Evolutionary conservation across 2,329 filamentous ascomycete species (phyloP).

Genomic region (Dactylellina haptotyla): DNA sequence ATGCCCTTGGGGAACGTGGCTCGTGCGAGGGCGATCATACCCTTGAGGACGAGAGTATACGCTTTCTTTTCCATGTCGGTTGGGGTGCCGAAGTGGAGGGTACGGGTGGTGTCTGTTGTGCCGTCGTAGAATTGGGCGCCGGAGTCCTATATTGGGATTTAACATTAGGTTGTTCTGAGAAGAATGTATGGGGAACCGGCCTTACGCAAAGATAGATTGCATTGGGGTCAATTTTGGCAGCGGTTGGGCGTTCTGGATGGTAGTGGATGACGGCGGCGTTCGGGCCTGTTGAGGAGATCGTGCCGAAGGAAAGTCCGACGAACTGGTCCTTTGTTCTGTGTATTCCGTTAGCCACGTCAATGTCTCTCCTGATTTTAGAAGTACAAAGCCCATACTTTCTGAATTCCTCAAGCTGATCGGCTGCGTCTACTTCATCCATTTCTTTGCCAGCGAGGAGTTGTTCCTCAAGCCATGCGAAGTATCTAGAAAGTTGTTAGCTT

Average conservation of each 20-base stretch:
- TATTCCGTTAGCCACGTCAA: background rate
- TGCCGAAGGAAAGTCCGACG: conserved; percentile 90
- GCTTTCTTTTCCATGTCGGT: conserved; percentile 84
- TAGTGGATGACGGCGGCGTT: conserved; percentile 98
- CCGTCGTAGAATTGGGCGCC: conserved; percentile 96
- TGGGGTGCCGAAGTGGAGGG: conserved; percentile 88
- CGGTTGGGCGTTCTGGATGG: conserved; percentile 83
- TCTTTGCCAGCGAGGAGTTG: conserved; percentile 76
- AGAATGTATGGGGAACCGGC: too few species aligned
- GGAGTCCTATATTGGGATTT: conserved; percentile 73
- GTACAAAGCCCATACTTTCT: conserved; percentile 63
- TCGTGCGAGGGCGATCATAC: conserved; percentile 86
- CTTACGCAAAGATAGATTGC: conserved; percentile 81
- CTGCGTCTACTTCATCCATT: conserved; percentile 89
- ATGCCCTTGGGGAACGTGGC: conserved; percentile 94
- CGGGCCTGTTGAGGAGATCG: conserved; percentile 91
- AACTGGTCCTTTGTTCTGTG: conserved; percentile 69
- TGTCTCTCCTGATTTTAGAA: background rate
- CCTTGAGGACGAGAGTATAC: conserved; percentile 94
- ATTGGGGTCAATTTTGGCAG: conserved; percentile 82
- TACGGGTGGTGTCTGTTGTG: conserved; percentile 94
- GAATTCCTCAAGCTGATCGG: conserved; percentile 85
- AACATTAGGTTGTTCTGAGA: background rate
- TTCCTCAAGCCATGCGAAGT: conserved; percentile 96
- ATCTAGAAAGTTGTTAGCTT: conserved; percentile 61